Conservation (phyloP, 306 rosid genomes). For the Arachis hypogaea region DNA sequence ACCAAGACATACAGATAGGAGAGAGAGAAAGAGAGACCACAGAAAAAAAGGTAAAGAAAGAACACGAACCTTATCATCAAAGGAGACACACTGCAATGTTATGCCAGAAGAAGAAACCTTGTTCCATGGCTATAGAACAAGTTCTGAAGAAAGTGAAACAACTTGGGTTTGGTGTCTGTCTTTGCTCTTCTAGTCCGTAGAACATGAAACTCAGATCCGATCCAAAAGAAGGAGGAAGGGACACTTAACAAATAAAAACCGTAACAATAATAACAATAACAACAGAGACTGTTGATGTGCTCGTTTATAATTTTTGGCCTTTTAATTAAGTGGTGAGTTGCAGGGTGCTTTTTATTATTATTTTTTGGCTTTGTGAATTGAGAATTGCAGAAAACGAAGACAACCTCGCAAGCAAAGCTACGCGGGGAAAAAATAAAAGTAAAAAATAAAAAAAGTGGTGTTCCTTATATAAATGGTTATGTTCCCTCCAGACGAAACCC, state of each 20-base stretch:
- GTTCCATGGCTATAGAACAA: conserved; percentile 51
- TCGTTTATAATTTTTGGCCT: not conserved
- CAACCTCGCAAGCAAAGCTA: conserved; percentile 54
- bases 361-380: conserved; percentile 23
- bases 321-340: conserved; percentile 37
- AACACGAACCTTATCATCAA: conserved; percentile 51
- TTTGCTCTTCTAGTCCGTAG: conserved; percentile 37
- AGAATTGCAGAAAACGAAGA: conserved; percentile 47
- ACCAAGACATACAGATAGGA: not conserved
- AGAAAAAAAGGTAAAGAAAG: not conserved
- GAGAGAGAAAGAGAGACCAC: not conserved
- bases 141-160: conserved; percentile 53
- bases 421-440: conserved; percentile 11
- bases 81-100: conserved; percentile 45
- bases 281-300: conserved; percentile 24
- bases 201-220: conserved; percentile 81
- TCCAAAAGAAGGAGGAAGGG: conserved; percentile 48
- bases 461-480: conserved; percentile 46
- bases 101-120: conserved; percentile 45
- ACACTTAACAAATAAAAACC: conserved; percentile 37
- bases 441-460: conserved; percentile 16
- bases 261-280: conserved; percentile 32
- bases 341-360: not conserved
- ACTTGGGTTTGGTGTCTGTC: conserved; percentile 46
- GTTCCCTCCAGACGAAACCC: conserved; percentile 43